A percentile compares a stretch with the other conserved stretches of the same genome.
Evolutionary conservation across 2,329 filamentous ascomycete species (phyloP).

Genomic region (Diaporthe sp.): DNA sequence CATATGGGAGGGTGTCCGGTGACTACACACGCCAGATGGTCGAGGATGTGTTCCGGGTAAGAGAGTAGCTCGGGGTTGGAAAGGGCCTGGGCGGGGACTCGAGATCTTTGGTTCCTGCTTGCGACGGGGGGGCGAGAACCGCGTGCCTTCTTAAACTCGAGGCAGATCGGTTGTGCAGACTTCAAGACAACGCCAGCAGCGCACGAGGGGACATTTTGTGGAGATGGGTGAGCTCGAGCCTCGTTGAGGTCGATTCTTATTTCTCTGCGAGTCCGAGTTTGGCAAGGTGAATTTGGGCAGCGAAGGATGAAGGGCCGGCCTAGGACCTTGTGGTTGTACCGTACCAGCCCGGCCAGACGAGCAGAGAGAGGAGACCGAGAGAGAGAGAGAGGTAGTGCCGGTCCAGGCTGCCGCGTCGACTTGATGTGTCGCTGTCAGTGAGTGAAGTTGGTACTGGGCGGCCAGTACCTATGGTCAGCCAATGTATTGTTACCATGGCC

Average conservation of each 20-base stretch:
- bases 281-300: conserved; percentile 36
- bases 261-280: conserved; percentile 39
- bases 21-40: conserved; percentile 29
- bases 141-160: conserved; percentile 45
- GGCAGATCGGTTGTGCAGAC: conserved; percentile 55
- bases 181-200: conserved; percentile 57
- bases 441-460: conserved; percentile 34
- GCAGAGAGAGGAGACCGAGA: neutral
- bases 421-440: conserved; percentile 27
- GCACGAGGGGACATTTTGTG: conserved; percentile 49
- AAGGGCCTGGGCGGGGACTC: conserved; percentile 35
- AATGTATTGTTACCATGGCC: conserved; percentile 29
- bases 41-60: conserved; percentile 29
- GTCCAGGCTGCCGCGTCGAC: conserved; percentile 23
- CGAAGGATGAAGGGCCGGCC: conserved; percentile 34
- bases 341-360: conserved; percentile 34
- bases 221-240: conserved; percentile 49
- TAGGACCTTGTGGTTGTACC: conserved; percentile 37
- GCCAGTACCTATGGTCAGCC: conserved; percentile 32
- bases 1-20: conserved; percentile 28
- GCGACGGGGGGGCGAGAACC: conserved; percentile 41
- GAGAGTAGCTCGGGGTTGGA: conserved; percentile 8
- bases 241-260: conserved; percentile 44
- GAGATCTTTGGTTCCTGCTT: conserved; percentile 37
- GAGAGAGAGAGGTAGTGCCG: conserved; percentile 10